Evolutionary conservation across 2,329 filamentous ascomycete genomes (phyloP).

Genomic region (Colletotrichum lindemuthianum): DNA sequence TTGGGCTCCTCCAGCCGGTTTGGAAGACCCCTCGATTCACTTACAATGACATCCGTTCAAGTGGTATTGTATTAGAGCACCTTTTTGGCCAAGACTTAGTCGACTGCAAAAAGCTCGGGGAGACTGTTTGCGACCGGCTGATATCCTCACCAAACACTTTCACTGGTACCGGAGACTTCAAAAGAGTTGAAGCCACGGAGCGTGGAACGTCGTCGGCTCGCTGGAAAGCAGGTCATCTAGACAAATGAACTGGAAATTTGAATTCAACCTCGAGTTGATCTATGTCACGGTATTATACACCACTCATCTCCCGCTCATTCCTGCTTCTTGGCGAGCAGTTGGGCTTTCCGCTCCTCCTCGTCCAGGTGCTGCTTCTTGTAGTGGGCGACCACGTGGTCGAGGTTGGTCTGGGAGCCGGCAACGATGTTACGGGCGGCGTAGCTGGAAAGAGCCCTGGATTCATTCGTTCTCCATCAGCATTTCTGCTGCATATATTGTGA

Average conservation of each 20-base stretch:
- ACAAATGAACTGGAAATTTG: slow-evolving; percentile 31
- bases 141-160: too few relatives aligned
- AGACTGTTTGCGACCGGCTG: not conserved
- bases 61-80: too few relatives aligned
- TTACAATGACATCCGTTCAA: too few relatives aligned
- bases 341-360: slow-evolving; percentile 65
- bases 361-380: slow-evolving; percentile 64
- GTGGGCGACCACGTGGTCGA: slow-evolving; percentile 67
- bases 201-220: not conserved
- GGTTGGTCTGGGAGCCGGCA: slow-evolving; percentile 63
- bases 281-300: slow-evolving; percentile 37
- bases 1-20: too few relatives aligned
- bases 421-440: slow-evolving; percentile 63
- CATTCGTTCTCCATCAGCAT: slow-evolving; percentile 26
- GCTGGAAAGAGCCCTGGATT: slow-evolving; percentile 58
- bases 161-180: too few relatives aligned
- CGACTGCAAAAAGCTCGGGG: too few relatives aligned
- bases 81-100: too few relatives aligned
- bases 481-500: not conserved
- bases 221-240: not conserved
- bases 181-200: not conserved
- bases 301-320: slow-evolving; percentile 12
- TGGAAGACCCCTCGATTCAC: too few relatives aligned
- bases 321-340: slow-evolving; percentile 45
- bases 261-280: slow-evolving; percentile 32